Evolutionary conservation across 805 yeast species (phyloP).

Genomic region (Teunomyces pallodes): DNA sequence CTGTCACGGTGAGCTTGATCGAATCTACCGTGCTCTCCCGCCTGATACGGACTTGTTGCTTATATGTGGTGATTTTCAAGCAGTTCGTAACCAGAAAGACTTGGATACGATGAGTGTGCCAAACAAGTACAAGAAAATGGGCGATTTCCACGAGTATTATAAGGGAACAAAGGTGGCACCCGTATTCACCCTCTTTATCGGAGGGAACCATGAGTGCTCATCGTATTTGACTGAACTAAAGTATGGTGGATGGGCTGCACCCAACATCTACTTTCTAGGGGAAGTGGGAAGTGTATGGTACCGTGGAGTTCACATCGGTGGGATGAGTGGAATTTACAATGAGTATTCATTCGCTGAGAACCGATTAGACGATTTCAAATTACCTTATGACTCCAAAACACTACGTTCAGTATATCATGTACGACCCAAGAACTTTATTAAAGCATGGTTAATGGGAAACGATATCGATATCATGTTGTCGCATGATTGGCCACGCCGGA

Average conservation of each 20-base stretch:
- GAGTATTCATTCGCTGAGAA: slow-evolving; percentile 35
- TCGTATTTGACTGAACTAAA: slow-evolving; percentile 68
- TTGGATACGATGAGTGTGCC: slow-evolving; percentile 75
- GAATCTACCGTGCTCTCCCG: slow-evolving; percentile 44
- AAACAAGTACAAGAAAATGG: slow-evolving; percentile 64
- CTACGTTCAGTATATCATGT: slow-evolving; percentile 71
- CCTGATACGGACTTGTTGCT: slow-evolving; percentile 44
- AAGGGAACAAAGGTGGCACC: slow-evolving; percentile 63
- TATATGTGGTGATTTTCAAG: slow-evolving; percentile 91
- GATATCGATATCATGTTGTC: slow-evolving; percentile 59
- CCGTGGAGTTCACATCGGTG: slow-evolving; percentile 74
- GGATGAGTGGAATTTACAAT: slow-evolving; percentile 82
- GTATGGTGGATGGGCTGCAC: slow-evolving; percentile 92
- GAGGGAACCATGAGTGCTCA: slow-evolving; percentile 95
- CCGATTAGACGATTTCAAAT: slow-evolving; percentile 39
- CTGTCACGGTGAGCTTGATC: slow-evolving; percentile 75
- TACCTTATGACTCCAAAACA: slow-evolving; percentile 49
- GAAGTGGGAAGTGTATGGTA: slow-evolving; percentile 70
- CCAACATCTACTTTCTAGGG: slow-evolving; percentile 83
- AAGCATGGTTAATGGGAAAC: slow-evolving; percentile 42
- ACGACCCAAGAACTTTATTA: slow-evolving; percentile 59
- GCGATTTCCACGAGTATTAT: slow-evolving; percentile 80
- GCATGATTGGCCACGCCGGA: slow-evolving; percentile 95
- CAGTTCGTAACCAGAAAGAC: slow-evolving; percentile 64
- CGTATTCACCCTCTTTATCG: slow-evolving; percentile 74